Base-by-base conservation (phyloP, 805 yeast species). In the Phaffomyces thermotolerans region DNA sequence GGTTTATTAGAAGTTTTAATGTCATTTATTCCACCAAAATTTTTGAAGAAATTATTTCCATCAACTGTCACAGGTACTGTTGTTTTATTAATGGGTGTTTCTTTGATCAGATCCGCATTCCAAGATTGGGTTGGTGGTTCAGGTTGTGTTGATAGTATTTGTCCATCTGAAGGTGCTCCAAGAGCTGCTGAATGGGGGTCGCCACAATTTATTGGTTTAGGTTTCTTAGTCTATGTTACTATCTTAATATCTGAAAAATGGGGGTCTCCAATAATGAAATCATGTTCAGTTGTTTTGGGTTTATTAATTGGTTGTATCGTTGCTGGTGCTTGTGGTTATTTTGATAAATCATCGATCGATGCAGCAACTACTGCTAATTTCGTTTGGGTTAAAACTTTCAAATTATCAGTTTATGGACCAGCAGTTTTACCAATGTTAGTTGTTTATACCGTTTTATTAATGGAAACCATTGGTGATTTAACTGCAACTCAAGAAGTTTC, bases 401-500 rank as follows among this genome's bases (percentile, higher is more conserved):
- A 73, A 47, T 70, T 88, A 44, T 63, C 69, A 31, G 78, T 89
- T 8, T 86, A 89, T 56, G 96, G 88, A 2, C 96, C 96, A 3
- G 77, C 83, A 8, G 91, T 89, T 4, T 66, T 89, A 40, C 96
- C 96, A 20, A 75, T 86, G 67, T 64, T 89, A 45, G 93, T 95
- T 0, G 84, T 87, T 40, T 89, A 81, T 61, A 71, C 87, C 23
- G 87, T 82, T 27, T 67, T 85, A 53, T 80, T 86, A 73, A 87
- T 88, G 84, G 96, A 89, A 68, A 83, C 95, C 41, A 86, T 89
- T 58, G 96, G 96, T 62, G 96, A 89, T 62, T 79, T 89, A 57
- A 87, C 96, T 33, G 96, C 96, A 34, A 86, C 96, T 29, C 81
- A 87, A 37, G 97, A 89, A 63, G 96, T 89, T 20, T 85, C 95